phyloP scores from a whole-genome alignment of 805 yeast species.

The Sugiyamaella qingdaonensis region DNA sequence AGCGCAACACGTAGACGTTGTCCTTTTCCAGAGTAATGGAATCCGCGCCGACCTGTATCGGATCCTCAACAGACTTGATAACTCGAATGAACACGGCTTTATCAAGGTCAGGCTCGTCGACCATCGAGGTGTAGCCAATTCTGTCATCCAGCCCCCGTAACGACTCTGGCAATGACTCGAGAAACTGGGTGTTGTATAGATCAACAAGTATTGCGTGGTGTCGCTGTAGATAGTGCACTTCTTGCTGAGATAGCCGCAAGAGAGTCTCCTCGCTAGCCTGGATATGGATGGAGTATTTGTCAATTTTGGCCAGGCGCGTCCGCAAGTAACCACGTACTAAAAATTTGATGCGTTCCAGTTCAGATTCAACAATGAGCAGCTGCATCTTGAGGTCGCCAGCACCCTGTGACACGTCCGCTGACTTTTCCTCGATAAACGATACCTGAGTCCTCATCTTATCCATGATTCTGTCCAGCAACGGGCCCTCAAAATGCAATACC shows the following conservation, averaged over 20 bases:
- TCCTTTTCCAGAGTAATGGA: conserved; percentile 53
- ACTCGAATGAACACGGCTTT: conserved; percentile 73
- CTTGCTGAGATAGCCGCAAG: conserved; percentile 52
- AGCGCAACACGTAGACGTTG: conserved; percentile 75
- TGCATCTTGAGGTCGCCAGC: conserved; percentile 62
- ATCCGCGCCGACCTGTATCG: conserved; percentile 41
- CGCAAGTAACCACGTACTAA: conserved; percentile 77
- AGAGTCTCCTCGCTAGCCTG: conserved; percentile 40
- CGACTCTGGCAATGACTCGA: conserved; percentile 61
- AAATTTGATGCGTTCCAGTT: conserved; percentile 81
- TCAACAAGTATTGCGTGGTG: conserved; percentile 63
- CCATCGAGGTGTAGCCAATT: conserved; percentile 56
- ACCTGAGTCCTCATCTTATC: conserved; percentile 48
- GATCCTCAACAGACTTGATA: conserved; percentile 35
- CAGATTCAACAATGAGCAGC: conserved; percentile 83
- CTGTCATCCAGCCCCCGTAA: conserved; percentile 74
- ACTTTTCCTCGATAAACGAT: conserved; percentile 57
- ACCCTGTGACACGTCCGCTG: conserved; percentile 63
- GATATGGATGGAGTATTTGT: conserved; percentile 59
- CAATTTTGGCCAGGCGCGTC: conserved; percentile 68
- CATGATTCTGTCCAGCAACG: conserved; percentile 54
- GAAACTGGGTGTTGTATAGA: conserved; percentile 63
- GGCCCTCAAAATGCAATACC: conserved; percentile 66
- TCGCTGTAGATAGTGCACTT: conserved; percentile 58
- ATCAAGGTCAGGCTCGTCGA: conserved; percentile 70